Evolutionary conservation across 345 rosid species (phyloP), one percentile per base, ranked within the genome.

Genomic region (Bruguiera gymnorhiza): DNA sequence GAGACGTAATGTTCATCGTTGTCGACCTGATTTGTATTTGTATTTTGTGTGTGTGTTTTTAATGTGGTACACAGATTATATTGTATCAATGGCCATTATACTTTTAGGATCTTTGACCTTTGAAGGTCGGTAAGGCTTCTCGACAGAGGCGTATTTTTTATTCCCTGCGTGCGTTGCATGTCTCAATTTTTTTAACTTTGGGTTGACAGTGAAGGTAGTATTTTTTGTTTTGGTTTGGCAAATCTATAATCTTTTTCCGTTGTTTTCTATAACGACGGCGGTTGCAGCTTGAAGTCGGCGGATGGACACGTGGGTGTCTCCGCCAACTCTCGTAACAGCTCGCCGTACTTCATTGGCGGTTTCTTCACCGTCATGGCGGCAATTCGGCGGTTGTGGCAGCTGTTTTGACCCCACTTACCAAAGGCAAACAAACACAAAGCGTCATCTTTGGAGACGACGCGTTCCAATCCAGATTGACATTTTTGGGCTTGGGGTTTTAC

Each of bases 271-370:
- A 32, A 1, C 21, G 21, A 19, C 5, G 58, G 11, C 54, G 36
- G 62, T 23, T 70, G 78, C 83, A 85, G 86, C 74, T 0, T 75
- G 36, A 83, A 82, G 79, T 66, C 83, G n/a, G 69, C 80, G 0
- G 69, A 67, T 20, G 76, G 78, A 30, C 61, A 65, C 76, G 0
- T 79, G 51, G 32, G 15, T 70, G 65, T 68, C 60, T 70, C 85
- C 1, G 71, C 74, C 65, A 57, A 75, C 51, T 1, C 24, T 50
- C 53, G 61, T 11, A 39, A 16, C 20, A 20, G 58, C 27, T 59
- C 68, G 37, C 70, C 60, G 0, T 8, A 66, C 31, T 8, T 10
- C 9, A 30, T 56, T 6, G 65, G 52, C 39, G 59, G 50, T 29
- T 31, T 37, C 15, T 3, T 13, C 7, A n/a, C 66, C n/a, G 29